A percentile compares a stretch with the other conserved stretches of the same genome.
Conservation (phyloP, 106 monocot species). For the Cymbidium sinense region DNA sequence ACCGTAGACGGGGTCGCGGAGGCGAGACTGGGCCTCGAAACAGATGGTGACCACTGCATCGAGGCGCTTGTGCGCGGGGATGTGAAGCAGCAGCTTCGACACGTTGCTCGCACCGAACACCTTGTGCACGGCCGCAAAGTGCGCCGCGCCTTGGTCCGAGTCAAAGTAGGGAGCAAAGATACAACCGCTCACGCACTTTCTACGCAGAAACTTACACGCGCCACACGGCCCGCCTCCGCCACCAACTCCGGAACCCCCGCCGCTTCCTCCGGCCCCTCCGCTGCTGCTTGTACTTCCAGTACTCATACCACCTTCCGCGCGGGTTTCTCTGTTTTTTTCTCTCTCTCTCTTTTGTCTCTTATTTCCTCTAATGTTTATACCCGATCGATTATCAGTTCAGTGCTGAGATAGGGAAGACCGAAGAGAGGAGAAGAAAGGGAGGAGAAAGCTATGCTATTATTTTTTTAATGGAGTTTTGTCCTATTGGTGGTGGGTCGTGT, state of each 20-base stretch:
- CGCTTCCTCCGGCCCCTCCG: constrained; percentile 27
- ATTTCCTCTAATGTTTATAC: background rate
- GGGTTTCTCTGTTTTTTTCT: background rate
- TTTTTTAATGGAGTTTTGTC: constrained; percentile 18
- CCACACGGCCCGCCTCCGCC: constrained; percentile 80
- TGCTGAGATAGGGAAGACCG: background rate
- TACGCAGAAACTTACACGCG: constrained; percentile 90
- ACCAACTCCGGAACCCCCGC: constrained; percentile 19
- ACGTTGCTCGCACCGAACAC: constrained; percentile 99
- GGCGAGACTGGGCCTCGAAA: constrained; percentile 91
- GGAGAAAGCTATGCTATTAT: background rate
- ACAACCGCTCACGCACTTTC: constrained; percentile 96
- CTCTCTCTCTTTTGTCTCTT: background rate
- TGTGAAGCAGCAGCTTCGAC: constrained; percentile 85
- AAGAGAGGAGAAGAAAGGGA: background rate
- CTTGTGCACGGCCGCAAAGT: constrained; percentile 98
- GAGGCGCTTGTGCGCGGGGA: constrained; percentile 80
- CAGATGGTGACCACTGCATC: constrained; percentile 97
- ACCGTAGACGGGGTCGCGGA: constrained; percentile 88
- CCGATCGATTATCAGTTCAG: background rate
- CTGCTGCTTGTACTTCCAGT: constrained; percentile 23
- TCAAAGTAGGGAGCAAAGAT: constrained; percentile 98
- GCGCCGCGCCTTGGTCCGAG: constrained; percentile 85
- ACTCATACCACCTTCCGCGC: constrained; percentile 20
- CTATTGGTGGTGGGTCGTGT: constrained; percentile 57